Conservation (phyloP, 306 rosid species). For the Cucurbita argyrosperma region DNA sequence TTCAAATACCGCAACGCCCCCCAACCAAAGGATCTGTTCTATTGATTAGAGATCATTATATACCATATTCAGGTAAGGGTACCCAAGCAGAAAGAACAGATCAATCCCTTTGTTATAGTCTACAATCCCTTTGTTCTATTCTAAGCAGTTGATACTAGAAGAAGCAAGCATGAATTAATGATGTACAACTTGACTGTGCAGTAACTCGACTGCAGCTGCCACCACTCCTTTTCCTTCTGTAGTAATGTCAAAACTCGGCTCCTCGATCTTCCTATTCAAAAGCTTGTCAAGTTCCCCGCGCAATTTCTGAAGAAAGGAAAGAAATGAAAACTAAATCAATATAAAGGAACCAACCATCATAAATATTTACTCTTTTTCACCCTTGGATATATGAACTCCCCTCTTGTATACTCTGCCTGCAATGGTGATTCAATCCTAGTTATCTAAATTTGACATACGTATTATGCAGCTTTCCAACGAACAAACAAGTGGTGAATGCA, state of each 20-base stretch:
- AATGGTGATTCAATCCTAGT: background rate
- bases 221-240: constrained; percentile 72
- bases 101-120: background rate
- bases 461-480: too few relatives aligned
- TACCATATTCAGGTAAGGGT: background rate
- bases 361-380: too few relatives aligned
- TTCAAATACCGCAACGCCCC: too few relatives aligned
- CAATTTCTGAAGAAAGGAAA: constrained; percentile 43
- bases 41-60: background rate
- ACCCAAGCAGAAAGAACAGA: background rate
- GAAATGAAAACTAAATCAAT: background rate
- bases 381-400: too few relatives aligned
- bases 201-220: constrained; percentile 64
- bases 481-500: too few relatives aligned
- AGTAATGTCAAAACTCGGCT: constrained; percentile 65
- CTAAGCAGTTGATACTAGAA: background rate
- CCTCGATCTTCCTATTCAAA: constrained; percentile 63
- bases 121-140: background rate
- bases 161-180: background rate
- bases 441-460: background rate
- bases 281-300: constrained; percentile 83
- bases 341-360: background rate
- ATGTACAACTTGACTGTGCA: constrained; percentile 39
- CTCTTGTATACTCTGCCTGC: background rate
- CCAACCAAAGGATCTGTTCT: background rate